Conservation (phyloP, 1,284 basidiomycete genomes). For the Ustilago tritici region DNA sequence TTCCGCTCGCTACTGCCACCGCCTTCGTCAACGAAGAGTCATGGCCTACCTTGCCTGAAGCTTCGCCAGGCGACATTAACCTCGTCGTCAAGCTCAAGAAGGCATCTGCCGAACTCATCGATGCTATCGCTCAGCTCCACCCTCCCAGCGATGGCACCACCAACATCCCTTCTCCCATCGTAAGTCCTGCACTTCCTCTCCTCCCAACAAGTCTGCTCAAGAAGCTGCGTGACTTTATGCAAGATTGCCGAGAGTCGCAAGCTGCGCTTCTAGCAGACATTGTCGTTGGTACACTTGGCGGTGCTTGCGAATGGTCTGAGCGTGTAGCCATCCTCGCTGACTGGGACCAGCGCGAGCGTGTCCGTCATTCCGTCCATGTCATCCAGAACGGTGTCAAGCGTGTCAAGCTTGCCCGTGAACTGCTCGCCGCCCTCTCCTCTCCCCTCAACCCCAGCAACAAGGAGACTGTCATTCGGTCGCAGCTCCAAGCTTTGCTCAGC, state of each 20-base stretch:
- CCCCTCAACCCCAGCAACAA: constrained; percentile 62
- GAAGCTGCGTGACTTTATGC: constrained; percentile 58
- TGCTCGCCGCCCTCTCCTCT: constrained; percentile 57
- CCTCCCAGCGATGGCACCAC: constrained; percentile 27
- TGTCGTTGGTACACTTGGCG: constrained; percentile 64
- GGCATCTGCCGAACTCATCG: constrained; percentile 56
- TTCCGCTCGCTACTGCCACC: constrained; percentile 60
- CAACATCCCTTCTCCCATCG: constrained; percentile 38
- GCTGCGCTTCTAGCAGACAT: constrained; percentile 63
- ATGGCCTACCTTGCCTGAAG: constrained; percentile 50
- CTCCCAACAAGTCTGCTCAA: constrained; percentile 60
- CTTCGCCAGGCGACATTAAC: constrained; percentile 48
- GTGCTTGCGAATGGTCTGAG: constrained; percentile 66
- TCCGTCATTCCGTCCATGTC: constrained; percentile 53
- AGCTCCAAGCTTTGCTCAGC: constrained; percentile 62
- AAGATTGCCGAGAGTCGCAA: constrained; percentile 55
- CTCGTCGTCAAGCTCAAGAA: constrained; percentile 52
- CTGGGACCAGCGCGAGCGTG: constrained; percentile 59
- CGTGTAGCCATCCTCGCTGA: constrained; percentile 62
- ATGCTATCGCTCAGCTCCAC: constrained; percentile 51
- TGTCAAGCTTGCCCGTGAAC: constrained; percentile 61
- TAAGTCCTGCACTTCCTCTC: constrained; percentile 58
- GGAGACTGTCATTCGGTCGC: constrained; percentile 61
- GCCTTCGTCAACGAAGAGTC: constrained; percentile 56
- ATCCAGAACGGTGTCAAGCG: constrained; percentile 59